Evolutionary conservation across 352 stramenopile species (phyloP).

Genomic region (Pythium guiyangense): DNA sequence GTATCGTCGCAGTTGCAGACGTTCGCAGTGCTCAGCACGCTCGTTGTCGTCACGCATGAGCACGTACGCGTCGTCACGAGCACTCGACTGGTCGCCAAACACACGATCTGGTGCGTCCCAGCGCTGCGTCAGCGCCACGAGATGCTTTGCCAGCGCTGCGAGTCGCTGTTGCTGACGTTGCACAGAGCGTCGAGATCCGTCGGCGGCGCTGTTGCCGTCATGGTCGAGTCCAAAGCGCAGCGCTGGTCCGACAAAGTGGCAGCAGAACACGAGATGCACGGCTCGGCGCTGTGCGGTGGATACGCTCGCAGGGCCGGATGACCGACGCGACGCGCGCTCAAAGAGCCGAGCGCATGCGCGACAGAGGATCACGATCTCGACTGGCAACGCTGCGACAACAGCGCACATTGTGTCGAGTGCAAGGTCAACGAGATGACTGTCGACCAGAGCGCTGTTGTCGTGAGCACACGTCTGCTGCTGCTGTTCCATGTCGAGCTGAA

Average conservation of each 20-base stretch:
- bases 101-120: background rate
- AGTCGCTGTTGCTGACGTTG: slow-evolving; percentile 14
- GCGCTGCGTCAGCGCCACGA: slow-evolving; percentile 5
- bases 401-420: slow-evolving; percentile 17
- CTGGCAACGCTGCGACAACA: slow-evolving; percentile 25
- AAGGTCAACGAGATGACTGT: slow-evolving; percentile 13
- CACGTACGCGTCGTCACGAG: background rate
- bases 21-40: background rate
- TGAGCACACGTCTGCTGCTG: background rate
- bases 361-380: slow-evolving; percentile 53
- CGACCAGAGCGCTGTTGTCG: background rate
- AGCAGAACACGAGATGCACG: slow-evolving; percentile 74
- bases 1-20: slow-evolving; percentile 5
- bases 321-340: background rate
- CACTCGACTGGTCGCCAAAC: background rate
- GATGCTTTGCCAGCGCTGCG: slow-evolving; percentile 10
- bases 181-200: background rate
- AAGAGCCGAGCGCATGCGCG: slow-evolving; percentile 30
- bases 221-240: slow-evolving; percentile 25
- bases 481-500: background rate
- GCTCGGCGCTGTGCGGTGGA: slow-evolving; percentile 12
- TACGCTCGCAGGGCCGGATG: background rate
- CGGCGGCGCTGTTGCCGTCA: background rate
- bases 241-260: slow-evolving; percentile 56
- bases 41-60: slow-evolving; percentile 1